phyloP scores from a whole-genome alignment of 2,329 filamentous ascomycete genomes.

The Karstenula rhodostoma region DNA sequence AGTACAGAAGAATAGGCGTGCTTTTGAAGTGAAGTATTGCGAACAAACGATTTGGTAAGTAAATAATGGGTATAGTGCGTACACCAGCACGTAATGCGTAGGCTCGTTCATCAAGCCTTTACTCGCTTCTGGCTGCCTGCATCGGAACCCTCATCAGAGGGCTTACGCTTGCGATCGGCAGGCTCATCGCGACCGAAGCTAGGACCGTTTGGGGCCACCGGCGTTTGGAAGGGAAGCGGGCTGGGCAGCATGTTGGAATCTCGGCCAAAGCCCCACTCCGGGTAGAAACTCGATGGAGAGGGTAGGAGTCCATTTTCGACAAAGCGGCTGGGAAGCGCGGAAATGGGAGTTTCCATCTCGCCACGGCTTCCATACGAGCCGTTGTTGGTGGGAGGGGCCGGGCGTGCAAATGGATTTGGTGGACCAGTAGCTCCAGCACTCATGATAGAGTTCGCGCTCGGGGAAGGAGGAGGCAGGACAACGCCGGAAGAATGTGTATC shows the following conservation, averaged over 20 bases:
- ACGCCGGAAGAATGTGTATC: slow-evolving; percentile 71
- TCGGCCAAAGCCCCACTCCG: slow-evolving; percentile 82
- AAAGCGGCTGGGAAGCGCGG: slow-evolving; percentile 89
- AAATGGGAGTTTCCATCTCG: slow-evolving; percentile 81
- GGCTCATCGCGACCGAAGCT: slow-evolving; percentile 55
- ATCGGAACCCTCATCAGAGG: slow-evolving; percentile 49
- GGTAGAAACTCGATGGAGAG: slow-evolving; percentile 90
- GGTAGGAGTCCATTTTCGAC: slow-evolving; percentile 87
- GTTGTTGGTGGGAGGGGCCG: slow-evolving; percentile 74
- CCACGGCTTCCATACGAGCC: slow-evolving; percentile 49
- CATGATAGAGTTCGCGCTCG: slow-evolving; percentile 82
- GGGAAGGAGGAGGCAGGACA: slow-evolving; percentile 90
- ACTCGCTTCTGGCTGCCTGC: slow-evolving; percentile 46
- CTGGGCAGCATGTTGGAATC: slow-evolving; percentile 90
- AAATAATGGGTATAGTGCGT: neutral
- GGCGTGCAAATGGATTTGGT: slow-evolving; percentile 93
- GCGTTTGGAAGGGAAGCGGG: slow-evolving; percentile 91
- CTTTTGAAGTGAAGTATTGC: slow-evolving; percentile 16
- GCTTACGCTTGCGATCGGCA: slow-evolving; percentile 51
- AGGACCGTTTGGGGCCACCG: slow-evolving; percentile 58
- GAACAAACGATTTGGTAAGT: neutral
- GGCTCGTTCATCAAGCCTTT: slow-evolving; percentile 37
- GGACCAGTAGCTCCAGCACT: slow-evolving; percentile 92
- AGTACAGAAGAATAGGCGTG: slow-evolving; percentile 14
- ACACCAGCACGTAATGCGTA: neutral